Base-by-base conservation (phyloP, 2,329 filamentous ascomycete genomes). In the Phialophora expanda region DNA sequence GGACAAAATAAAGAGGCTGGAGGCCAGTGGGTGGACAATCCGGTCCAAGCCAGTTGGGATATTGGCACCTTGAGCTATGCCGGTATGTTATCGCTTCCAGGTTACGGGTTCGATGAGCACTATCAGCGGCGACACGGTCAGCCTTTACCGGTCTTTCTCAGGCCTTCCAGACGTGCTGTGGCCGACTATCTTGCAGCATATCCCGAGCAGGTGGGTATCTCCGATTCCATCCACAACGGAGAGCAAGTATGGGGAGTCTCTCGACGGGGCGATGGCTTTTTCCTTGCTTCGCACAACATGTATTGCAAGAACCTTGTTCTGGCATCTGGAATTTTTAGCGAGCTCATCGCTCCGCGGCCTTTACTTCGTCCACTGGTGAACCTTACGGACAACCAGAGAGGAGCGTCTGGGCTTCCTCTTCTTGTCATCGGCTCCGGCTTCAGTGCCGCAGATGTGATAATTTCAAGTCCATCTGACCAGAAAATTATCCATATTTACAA, bases 1-100 rank as follows among this genome's bases (percentile, higher is more conserved):
- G 86, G 86, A 17, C 78, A 84, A 64, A 78, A 84, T 0, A 63
- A 75, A 8, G 75, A 79, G 48, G 78, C 85, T 1, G 86, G 86
- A 17, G 86, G 86, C 6, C 86, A 88, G 73, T 88, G 86, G 86
- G 83, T 82, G 0, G 83, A 85, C 57, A 82, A 85, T 63, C 80
- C 82, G 0, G 78, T 81, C 14, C 78, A 78, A 28, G 81, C 83
- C 3, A 85, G 82, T 72, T 82, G 81, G 75, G 81, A 86, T 64
- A 86, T 87, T 67, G 84, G 84, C 51, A 84, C 86, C 0, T 73
- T 88, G 74, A 87, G 85, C 74, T 88, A 88, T 76, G 85, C 85
- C 2, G 85, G 86, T 65, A 85, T 87, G 81, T 78, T 88, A 6
- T 87, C 84, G 14, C 76, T 88, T 28, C 86, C 86, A 0, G 86